A percentile compares a stretch with the other conserved stretches of the same genome.
phyloP scores from a whole-genome alignment of 805 yeast species.

The Wickerhamiella sorbophila region DNA sequence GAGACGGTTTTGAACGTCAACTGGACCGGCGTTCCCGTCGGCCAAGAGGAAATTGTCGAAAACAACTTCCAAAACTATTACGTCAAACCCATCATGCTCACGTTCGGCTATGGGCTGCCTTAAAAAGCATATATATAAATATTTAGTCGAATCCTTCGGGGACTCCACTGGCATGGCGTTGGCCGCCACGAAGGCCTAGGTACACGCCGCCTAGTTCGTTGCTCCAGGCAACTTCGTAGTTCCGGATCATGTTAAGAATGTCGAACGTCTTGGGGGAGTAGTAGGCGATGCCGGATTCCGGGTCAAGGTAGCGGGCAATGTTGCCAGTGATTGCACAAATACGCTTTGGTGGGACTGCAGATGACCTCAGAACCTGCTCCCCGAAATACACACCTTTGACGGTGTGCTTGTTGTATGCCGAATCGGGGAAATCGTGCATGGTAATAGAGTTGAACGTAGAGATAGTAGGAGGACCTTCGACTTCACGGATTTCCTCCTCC shows the following conservation, averaged over 20 bases:
- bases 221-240: slow-evolving; percentile 40
- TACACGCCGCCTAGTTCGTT: slow-evolving; percentile 33
- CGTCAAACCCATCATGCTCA: slow-evolving; percentile 72
- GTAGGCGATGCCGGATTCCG: slow-evolving; percentile 76
- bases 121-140: slow-evolving; percentile 3
- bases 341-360: slow-evolving; percentile 34
- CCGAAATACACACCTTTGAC: slow-evolving; percentile 42
- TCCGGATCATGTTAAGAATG: slow-evolving; percentile 37
- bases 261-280: slow-evolving; percentile 69
- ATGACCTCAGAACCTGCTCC: slow-evolving; percentile 25
- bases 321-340: slow-evolving; percentile 63
- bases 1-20: slow-evolving; percentile 70
- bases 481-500: slow-evolving; percentile 17
- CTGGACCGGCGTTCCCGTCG: slow-evolving; percentile 85
- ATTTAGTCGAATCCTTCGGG: slow-evolving; percentile 57
- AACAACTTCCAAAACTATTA: slow-evolving; percentile 81
- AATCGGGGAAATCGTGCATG: slow-evolving; percentile 34
- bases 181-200: slow-evolving; percentile 27
- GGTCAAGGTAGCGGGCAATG: slow-evolving; percentile 76
- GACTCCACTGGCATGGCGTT: slow-evolving; percentile 66
- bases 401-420: slow-evolving; percentile 12
- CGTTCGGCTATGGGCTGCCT: slow-evolving; percentile 78
- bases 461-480: slow-evolving; percentile 46
- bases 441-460: slow-evolving; percentile 43
- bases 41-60: slow-evolving; percentile 80